These are phyloP conservation scores for Aspergillus fijiensis DNA, from an alignment of 2,329 filamentous ascomycete genomes.

Conservation along the genomic window DNA sequence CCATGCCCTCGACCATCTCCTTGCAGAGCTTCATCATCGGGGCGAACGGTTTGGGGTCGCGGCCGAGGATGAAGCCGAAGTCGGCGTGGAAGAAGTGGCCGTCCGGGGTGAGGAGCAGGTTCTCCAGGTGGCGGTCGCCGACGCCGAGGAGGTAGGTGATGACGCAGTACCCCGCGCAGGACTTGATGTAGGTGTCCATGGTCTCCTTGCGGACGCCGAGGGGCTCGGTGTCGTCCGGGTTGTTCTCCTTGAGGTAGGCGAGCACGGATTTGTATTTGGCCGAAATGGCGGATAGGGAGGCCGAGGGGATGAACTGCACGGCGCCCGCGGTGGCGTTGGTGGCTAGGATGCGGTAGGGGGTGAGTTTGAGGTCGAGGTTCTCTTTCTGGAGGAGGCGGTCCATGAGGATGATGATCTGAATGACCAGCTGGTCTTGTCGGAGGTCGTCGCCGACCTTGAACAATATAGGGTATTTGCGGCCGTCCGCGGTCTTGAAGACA, in stretches of 20 bases:
- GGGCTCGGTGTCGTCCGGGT: conserved; percentile 78
- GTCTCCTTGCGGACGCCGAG: conserved; percentile 87
- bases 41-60: conserved; percentile 95
- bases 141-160: conserved; percentile 98
- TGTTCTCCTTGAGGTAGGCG: conserved; percentile 82
- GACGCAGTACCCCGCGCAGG: conserved; percentile 95
- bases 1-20: conserved; percentile 99
- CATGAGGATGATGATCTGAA: conserved; percentile 97
- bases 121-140: conserved; percentile 92
- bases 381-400: conserved; percentile 93
- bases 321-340: conserved; percentile 87
- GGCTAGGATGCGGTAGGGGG: conserved; percentile 93
- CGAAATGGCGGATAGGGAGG: conserved; percentile 77
- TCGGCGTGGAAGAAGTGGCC: conserved; percentile 98
- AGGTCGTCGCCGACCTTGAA: conserved; percentile 98
- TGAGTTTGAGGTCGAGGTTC: conserved; percentile 90
- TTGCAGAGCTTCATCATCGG: conserved; percentile 95
- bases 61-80: conserved; percentile 95
- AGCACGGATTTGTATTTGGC: conserved; percentile 77
- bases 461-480: conserved; percentile 81
- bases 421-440: conserved; percentile 93
- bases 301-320: conserved; percentile 89
- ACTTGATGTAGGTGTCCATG: conserved; percentile 93
- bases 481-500: conserved; percentile 78
- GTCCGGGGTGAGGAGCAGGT: conserved; percentile 83